These are phyloP conservation scores for Plantago ovata DNA, from an alignment of 257 asterid genomes.

Conservation along the genomic window DNA sequence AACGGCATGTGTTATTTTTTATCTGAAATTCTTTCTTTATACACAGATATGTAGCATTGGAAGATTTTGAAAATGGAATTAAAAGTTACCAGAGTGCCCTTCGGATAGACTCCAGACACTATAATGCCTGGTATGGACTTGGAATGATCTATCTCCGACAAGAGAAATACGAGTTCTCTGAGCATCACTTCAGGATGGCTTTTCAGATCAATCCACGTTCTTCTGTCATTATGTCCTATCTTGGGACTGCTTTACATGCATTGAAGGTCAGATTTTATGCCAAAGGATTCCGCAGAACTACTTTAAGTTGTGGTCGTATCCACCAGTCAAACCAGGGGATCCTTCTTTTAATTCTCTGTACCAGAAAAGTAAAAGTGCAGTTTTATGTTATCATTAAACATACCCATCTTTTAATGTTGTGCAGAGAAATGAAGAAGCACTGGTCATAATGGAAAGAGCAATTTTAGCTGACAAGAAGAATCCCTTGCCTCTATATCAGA, in stretches of 20 bases:
- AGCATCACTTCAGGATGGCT: conserved; percentile 92
- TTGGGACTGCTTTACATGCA: conserved; percentile 87
- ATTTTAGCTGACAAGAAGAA: conserved; percentile 89
- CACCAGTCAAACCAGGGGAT: no score
- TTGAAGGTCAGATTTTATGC: conserved; percentile 51
- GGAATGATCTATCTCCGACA: conserved; percentile 94
- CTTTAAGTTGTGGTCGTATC: no score
- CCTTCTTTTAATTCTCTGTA: no score
- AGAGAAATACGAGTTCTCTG: conserved; percentile 88
- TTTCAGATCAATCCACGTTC: conserved; percentile 79
- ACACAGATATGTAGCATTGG: conserved; percentile 77
- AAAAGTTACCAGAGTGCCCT: conserved; percentile 85
- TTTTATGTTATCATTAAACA: neutral
- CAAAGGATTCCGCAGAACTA: neutral
- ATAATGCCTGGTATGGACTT: conserved; percentile 98
- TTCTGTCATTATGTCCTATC: conserved; percentile 91
- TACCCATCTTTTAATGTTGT: conserved; percentile 15
- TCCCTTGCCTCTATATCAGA: conserved; percentile 93
- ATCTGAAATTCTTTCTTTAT: conserved; percentile 17
- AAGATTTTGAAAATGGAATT: conserved; percentile 88
- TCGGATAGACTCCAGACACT: conserved; percentile 78
- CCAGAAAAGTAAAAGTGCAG: no score
- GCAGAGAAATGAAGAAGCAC: conserved; percentile 77
- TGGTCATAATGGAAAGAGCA: conserved; percentile 88
- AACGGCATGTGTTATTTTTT: conserved; percentile 4